A percentile compares a stretch with the other conserved stretches of the same genome.
Conservation (phyloP, 768 basidiomycete genomes). For the Mycena metata region DNA sequence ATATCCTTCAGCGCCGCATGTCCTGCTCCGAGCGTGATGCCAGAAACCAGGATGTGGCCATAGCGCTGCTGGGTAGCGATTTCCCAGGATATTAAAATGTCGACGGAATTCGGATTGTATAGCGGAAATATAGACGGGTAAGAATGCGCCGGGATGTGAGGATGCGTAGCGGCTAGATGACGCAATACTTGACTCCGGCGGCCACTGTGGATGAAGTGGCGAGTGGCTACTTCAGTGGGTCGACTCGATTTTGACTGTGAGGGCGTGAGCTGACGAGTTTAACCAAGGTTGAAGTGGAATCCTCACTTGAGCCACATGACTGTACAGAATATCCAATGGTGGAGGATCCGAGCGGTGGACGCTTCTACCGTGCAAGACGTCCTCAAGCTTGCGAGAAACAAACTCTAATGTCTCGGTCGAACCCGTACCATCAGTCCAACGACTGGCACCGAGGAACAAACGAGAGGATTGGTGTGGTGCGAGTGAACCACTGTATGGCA, state of each 20-base stretch:
- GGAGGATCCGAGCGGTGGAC: slow-evolving; percentile 62
- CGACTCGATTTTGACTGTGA: slow-evolving; percentile 26
- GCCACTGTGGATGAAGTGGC: slow-evolving; percentile 64
- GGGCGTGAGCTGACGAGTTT: not conserved
- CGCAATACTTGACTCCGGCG: slow-evolving; percentile 59
- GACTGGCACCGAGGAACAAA: slow-evolving; percentile 57
- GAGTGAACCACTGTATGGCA: slow-evolving; percentile 55
- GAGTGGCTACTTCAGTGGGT: slow-evolving; percentile 48
- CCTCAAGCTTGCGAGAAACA: slow-evolving; percentile 63
- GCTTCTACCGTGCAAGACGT: slow-evolving; percentile 64
- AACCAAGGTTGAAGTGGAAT: not conserved
- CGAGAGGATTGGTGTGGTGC: slow-evolving; percentile 63
- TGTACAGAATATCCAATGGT: slow-evolving; percentile 65
- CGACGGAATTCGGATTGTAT: slow-evolving; percentile 78
- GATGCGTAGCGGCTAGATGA: slow-evolving; percentile 56
- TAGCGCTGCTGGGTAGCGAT: slow-evolving; percentile 69
- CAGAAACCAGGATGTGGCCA: slow-evolving; percentile 73
- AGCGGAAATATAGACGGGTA: slow-evolving; percentile 82
- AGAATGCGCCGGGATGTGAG: slow-evolving; percentile 67
- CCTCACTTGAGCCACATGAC: slow-evolving; percentile 61
- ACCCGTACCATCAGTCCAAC: slow-evolving; percentile 53
- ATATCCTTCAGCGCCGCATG: slow-evolving; percentile 76
- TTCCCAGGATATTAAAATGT: slow-evolving; percentile 84
- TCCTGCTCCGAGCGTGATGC: slow-evolving; percentile 73
- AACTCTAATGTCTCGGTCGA: slow-evolving; percentile 62